Base-by-base conservation (phyloP, 1,139 yeast genomes). In the Kurtzmaniella natalensis region DNA sequence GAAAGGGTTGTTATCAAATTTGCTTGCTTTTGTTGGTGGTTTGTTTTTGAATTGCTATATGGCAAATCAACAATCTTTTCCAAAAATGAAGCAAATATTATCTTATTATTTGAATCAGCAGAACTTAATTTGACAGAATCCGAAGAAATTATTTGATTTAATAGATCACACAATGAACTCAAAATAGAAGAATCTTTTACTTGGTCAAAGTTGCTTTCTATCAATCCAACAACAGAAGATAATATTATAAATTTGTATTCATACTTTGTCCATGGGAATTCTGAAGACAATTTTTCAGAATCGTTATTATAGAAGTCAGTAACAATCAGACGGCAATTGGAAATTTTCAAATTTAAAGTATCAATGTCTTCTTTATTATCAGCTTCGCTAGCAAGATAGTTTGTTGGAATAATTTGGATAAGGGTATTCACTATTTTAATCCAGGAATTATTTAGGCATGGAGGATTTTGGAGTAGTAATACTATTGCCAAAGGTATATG, bases 401-500 rank as follows among this genome's bases (percentile, higher is more conserved):
- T 79, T 31, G 83, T 61, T 0, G 94, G 85, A 15, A 81, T 70
- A 32, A 76, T 51, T 3, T 62, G 63, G 5, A 76, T 42, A 16
- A 78, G 46, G 1, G 51, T 38, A 14, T 62, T 59, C 5, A 76
- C 54, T 7, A 75, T 46, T 3, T 50, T 46, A n/a, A 64, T 45
- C 50, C 71, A 59, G 3, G 57, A 38, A 3, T 19, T 27, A 13
- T 37, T 38, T 6, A 54, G 32, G 0, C 35, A 23, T 2, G 42
- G 28, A 3, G 5, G 8, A 10, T 44, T 46, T 5, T 45, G 27
- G 16, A 65, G 47, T 4, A 75, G 43, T 1, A 75, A 62, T 14
- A 86, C 45, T 1, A 87, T 54, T 2, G 84, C 71, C 35, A 86
- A 58, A 0, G 96, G 96, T 4, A 84, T 62, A 51, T 89, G 96